phyloP scores from a whole-genome alignment of 495 filamentous ascomycete genomes.

The Beverwykella pulmonaria region DNA sequence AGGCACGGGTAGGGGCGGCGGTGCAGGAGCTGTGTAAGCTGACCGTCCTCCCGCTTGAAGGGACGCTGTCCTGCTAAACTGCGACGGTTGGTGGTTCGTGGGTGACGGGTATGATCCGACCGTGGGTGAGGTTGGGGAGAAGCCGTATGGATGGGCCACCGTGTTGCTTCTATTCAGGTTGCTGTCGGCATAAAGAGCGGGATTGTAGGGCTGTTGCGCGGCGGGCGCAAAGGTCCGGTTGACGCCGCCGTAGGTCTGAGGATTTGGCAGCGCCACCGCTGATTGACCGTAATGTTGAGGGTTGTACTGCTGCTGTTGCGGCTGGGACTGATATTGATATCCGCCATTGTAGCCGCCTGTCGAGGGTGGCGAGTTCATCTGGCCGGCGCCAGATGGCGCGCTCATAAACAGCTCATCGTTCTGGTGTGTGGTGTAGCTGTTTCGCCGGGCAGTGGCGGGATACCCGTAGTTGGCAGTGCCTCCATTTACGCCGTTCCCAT shows the following conservation, averaged over 20 bases:
- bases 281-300: conserved; percentile 76
- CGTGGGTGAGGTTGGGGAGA: conserved; percentile 36
- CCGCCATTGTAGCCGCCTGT: conserved; percentile 43
- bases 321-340: conserved; percentile 61
- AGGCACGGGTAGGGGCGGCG: conserved; percentile 36
- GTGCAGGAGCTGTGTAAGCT: conserved; percentile 37
- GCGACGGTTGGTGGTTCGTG: conserved; percentile 34
- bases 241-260: conserved; percentile 43
- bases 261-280: conserved; percentile 58
- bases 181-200: conserved; percentile 58
- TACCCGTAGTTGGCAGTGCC: conserved; percentile 41
- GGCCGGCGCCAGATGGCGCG: conserved; percentile 42
- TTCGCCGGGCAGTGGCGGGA: conserved; percentile 44
- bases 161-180: conserved; percentile 29
- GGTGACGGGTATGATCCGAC: conserved; percentile 32
- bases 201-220: conserved; percentile 69
- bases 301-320: conserved; percentile 70
- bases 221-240: conserved; percentile 41
- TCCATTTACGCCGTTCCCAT: conserved; percentile 67
- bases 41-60: conserved; percentile 25
- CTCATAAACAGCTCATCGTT: conserved; percentile 50
- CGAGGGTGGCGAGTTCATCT: conserved; percentile 2
- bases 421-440: conserved; percentile 39
- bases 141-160: conserved; percentile 40
- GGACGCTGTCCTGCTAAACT: conserved; percentile 32